Percentiles rank a stretch among this genome's conserved stretches.
phyloP scores from a whole-genome alignment of 345 rosid genomes.

The Populus euphratica region DNA sequence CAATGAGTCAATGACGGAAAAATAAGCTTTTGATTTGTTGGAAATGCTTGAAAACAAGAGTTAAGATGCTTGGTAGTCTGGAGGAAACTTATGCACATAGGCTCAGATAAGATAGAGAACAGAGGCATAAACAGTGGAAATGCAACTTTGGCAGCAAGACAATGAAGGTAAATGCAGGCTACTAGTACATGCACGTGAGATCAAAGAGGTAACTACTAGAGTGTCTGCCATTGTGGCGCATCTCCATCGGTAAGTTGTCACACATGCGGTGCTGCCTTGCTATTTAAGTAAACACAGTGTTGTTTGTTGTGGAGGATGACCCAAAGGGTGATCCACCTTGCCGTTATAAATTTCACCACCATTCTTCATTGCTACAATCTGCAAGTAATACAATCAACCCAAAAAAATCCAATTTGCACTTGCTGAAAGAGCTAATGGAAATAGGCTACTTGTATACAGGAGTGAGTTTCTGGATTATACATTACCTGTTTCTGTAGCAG shows the following conservation, averaged over 20 bases:
- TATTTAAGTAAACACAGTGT: constrained; percentile 20
- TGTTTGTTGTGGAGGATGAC: not conserved
- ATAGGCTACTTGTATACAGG: not conserved
- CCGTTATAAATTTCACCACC: not conserved
- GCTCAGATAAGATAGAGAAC: not conserved
- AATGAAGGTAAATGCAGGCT: too few species aligned
- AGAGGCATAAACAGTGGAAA: not conserved
- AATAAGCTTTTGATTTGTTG: not conserved
- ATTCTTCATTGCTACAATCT: constrained; percentile 20
- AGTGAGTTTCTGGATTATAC: not conserved
- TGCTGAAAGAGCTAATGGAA: not conserved
- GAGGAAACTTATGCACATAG: not conserved
- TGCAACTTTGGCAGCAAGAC: not conserved
- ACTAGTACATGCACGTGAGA: not conserved
- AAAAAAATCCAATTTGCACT: not conserved
- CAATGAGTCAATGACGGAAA: not conserved
- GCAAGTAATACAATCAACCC: not conserved
- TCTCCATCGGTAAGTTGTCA: not conserved
- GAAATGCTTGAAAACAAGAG: not conserved
- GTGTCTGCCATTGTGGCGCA: not conserved
- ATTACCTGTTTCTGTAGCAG: constrained; percentile 36
- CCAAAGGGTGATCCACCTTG: not conserved
- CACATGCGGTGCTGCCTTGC: not conserved
- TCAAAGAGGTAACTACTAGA: not conserved
- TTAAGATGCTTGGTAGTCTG: not conserved